Conservation (phyloP, 2,329 filamentous ascomycete species). For the Epichloe brachyelytri region DNA sequence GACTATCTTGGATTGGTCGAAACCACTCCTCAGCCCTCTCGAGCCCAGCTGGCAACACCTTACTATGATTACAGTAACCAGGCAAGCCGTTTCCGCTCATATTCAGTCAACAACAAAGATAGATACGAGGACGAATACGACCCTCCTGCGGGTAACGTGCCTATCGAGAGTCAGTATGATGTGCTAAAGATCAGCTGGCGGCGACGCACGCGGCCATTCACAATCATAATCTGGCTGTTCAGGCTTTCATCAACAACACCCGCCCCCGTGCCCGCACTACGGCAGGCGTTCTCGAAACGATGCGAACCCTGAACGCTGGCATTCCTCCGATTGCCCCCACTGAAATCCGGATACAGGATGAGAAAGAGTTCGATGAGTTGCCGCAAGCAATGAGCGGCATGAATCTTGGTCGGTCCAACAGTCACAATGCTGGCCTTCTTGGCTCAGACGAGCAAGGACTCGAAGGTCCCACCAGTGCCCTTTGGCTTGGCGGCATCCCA, state of each 20-base stretch:
- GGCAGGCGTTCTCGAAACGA: slow-evolving; percentile 79
- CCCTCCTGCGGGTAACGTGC: slow-evolving; percentile 26
- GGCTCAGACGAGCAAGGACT: slow-evolving; percentile 65
- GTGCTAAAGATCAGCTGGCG: slow-evolving; percentile 48
- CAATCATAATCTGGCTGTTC: slow-evolving; percentile 85
- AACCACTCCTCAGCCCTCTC: slow-evolving; percentile 73
- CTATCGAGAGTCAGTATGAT: slow-evolving; percentile 44
- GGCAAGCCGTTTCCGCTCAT: slow-evolving; percentile 83
- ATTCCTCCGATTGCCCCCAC: slow-evolving; percentile 64
- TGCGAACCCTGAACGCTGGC: slow-evolving; percentile 50
- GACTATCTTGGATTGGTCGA: slow-evolving; percentile 94
- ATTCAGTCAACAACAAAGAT: slow-evolving; percentile 97
- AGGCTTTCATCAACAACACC: slow-evolving; percentile 78
- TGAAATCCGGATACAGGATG: slow-evolving; percentile 62
- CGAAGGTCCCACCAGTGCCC: slow-evolving; percentile 79
- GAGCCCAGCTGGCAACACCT: slow-evolving; percentile 60
- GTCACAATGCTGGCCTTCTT: slow-evolving; percentile 54
- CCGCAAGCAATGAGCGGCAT: slow-evolving; percentile 73
- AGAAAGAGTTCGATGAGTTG: slow-evolving; percentile 67
- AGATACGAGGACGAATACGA: slow-evolving; percentile 82
- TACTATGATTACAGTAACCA: slow-evolving; percentile 66
- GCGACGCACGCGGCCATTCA: slow-evolving; percentile 62
- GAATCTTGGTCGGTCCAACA: slow-evolving; percentile 54
- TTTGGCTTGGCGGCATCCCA: slow-evolving; percentile 96
- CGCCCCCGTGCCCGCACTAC: slow-evolving; percentile 74